Evolutionary conservation across 2,329 filamentous ascomycete species (phyloP), one percentile per base, ranked within the genome.

Genomic region (Chrysoporthe cubensis): DNA sequence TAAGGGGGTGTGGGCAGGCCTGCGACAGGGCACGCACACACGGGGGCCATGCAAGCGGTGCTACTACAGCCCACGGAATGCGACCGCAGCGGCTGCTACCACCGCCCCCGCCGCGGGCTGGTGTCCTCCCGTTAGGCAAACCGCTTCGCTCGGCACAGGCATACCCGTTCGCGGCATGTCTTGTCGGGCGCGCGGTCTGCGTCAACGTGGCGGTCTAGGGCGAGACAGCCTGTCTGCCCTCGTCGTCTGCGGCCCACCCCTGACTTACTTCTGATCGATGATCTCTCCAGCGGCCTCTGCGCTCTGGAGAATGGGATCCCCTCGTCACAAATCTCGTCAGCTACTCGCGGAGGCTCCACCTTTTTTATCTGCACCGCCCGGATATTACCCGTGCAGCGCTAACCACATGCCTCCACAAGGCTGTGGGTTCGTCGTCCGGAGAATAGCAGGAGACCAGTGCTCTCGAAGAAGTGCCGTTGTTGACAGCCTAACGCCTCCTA

Each of bases 121-220:
- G 26, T 26, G 26, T 26, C 26, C 26, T 26, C 26, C 26, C 26
- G 26, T 26, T 26, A 26, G 26, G 26, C 26, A 26, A 26, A 26
- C 26, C 26, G 26, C 26, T 26, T 26, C 26, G 26, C 26, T 26
- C 26, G 26, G 26, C 26, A 26, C 26, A 26, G 26, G 26, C 26
- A 26, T 26, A 26, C 26, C 26, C 26, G 26, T 26, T 26, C 26
- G 26, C 26, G 26, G 26, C 26, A 26, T 26, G 26, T 26, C 26
- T 26, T 26, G 26, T 26, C 26, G 26, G 26, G 26, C 26, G 26
- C 26, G 26, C 26, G 26, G 26, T 37, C 14, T 56, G 32, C 26
- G 32, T 56, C 52, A 56, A n/a, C 18, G 52, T 56, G 52, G 52
- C 52, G 34, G 21, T 56, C 52, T 56, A 37, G 18, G 18, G 34